phyloP scores from a whole-genome alignment of 331 rosid genomes.

The Cydonia oblonga region DNA sequence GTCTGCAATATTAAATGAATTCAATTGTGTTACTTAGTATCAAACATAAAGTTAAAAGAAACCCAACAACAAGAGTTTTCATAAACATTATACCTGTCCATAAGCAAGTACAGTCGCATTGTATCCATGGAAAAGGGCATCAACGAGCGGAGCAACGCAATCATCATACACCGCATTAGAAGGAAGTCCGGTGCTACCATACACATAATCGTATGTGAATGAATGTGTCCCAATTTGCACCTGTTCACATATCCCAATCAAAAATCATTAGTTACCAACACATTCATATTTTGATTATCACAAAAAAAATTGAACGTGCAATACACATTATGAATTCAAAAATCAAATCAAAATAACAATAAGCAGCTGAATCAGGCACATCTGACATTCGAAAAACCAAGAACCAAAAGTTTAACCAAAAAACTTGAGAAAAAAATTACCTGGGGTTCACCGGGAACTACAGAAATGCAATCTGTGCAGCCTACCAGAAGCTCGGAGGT shows the following conservation, averaged over 20 bases:
- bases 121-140: constrained; percentile 72
- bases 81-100: constrained; percentile 54
- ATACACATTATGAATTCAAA: background rate
- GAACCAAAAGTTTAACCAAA: background rate
- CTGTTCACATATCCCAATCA: constrained; percentile 15
- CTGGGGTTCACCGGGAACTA: constrained; percentile 78
- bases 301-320: background rate
- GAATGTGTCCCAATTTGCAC: constrained; percentile 12
- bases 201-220: constrained; percentile 71
- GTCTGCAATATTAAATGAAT: constrained; percentile 35
- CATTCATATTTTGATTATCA: background rate
- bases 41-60: background rate
- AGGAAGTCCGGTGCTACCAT: constrained; percentile 38
- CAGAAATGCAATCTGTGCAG: constrained; percentile 79
- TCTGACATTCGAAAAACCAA: background rate
- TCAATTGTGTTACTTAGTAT: background rate
- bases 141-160: constrained; percentile 68
- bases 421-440: constrained; percentile 7
- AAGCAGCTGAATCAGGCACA: background rate
- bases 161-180: constrained; percentile 46
- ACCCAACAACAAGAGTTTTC: background rate
- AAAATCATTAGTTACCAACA: background rate
- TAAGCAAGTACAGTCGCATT: constrained; percentile 91
- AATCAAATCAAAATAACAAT: background rate
- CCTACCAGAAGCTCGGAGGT: constrained; percentile 70